Conservation (phyloP, 805 yeast species). For the Candida takata region DNA sequence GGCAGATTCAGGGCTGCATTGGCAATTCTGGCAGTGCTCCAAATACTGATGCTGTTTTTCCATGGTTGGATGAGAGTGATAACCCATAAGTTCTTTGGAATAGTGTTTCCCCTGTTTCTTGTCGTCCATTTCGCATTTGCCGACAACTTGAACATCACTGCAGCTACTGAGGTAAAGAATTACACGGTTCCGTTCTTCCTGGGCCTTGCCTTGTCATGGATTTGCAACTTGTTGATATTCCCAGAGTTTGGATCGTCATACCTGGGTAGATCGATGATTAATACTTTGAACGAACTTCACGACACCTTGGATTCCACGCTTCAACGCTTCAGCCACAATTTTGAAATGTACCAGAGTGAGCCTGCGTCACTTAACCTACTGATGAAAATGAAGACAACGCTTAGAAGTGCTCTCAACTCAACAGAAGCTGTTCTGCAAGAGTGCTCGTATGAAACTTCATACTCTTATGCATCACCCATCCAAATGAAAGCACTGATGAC, state of each 20-base stretch:
- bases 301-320: constrained; percentile 31
- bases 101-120: constrained; percentile 41
- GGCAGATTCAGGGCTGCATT: constrained; percentile 32
- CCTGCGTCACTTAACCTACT: constrained; percentile 27
- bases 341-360: constrained; percentile 16
- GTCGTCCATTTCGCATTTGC: constrained; percentile 44
- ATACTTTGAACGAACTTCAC: constrained; percentile 34
- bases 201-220: constrained; percentile 38
- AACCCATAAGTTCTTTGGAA: constrained; percentile 38
- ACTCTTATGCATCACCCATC: constrained; percentile 38
- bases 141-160: constrained; percentile 26
- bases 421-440: constrained; percentile 37
- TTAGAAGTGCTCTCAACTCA: constrained; percentile 28
- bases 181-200: constrained; percentile 38
- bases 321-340: constrained; percentile 29
- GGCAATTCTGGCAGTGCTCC: constrained; percentile 38
- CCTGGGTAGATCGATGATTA: constrained; percentile 36
- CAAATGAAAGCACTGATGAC: constrained; percentile 31
- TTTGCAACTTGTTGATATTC: constrained; percentile 36
- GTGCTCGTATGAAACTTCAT: constrained; percentile 42
- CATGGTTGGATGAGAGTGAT: constrained; percentile 46
- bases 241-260: constrained; percentile 48
- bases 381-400: constrained; percentile 26
- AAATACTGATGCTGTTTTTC: constrained; percentile 37
- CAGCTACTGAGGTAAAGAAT: constrained; percentile 28